Base-by-base conservation (phyloP, 73 alveolate genomes). In the Symbiodinium natans region DNA sequence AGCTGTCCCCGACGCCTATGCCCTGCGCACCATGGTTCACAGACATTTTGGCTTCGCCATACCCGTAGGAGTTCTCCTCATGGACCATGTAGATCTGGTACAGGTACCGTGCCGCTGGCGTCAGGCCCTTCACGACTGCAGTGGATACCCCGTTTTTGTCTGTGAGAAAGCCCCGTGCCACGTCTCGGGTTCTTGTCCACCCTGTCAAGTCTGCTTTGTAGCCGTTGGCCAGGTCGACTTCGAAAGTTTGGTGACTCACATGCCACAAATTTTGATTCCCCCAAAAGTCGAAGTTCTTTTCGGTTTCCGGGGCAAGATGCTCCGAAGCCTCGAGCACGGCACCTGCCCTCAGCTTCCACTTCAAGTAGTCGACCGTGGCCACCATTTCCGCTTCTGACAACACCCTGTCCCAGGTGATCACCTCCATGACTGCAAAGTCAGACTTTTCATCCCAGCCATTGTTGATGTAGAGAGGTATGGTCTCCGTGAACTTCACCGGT, bases 11-110 rank as follows among this genome's bases (percentile, higher is more conserved):
- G 23, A 7, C 8, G 34, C 41, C 41, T 25, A 8, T 38, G 42
- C 73, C 84, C 82, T 87, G 85, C 1, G 1, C 43, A 2, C 95
- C 95, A n/a, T 87, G 83, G 68, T 87, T 87, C 86, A 87, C 95
- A 7, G 95, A 87, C 19, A 38, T 63, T 33, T 36, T 31, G 43
- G 59, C 59, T 1, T 38, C 68, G 46, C 17, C 68, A n/a, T 38
- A 33, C 10, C 36, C 31, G 36, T 2, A 87, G 23, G 7, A 25
- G 13, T 54, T 39, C 31, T 36, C 34, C 4, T 38, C 2, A 25
- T 56, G 68, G 0, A 10, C 3, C 25, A 80, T 4, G 71, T 59
- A 87, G 63, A 87, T 15, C 25, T 3, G 34, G 85, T 15, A 87
- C 63, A 87, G 40, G 27, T 87, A 87, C 95, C 40, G 95, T 13